Percentiles rank a stretch among this genome's conserved stretches.
Conservation (phyloP, 1,284 basidiomycete genomes). For the Fomitopsis betulina region DNA sequence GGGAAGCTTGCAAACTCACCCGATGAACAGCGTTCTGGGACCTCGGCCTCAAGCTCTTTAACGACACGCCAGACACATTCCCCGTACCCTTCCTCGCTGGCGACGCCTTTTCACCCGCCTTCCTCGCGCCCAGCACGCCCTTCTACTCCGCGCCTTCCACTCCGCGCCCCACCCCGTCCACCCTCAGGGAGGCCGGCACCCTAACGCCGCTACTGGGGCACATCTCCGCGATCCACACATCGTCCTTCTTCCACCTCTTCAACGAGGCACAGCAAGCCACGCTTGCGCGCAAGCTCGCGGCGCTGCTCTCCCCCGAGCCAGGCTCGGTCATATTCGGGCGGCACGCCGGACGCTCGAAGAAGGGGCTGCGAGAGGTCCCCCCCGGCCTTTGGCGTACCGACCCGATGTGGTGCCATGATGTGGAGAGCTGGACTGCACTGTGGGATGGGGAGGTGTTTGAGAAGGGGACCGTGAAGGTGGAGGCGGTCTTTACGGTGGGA, state of each 20-base stretch:
- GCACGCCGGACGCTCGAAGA: slow-evolving; percentile 20
- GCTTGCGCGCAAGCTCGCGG: slow-evolving; percentile 33
- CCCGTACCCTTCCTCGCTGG: slow-evolving; percentile 39
- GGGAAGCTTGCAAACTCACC: background rate
- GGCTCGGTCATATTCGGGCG: slow-evolving; percentile 31
- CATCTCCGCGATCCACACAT: slow-evolving; percentile 39
- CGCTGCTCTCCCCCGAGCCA: slow-evolving; percentile 32
- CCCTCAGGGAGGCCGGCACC: slow-evolving; percentile 20
- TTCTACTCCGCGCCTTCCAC: slow-evolving; percentile 18
- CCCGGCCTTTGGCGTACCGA: slow-evolving; percentile 4
- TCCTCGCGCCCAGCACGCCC: slow-evolving; percentile 23
- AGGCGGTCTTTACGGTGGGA: slow-evolving; percentile 17
- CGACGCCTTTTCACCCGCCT: slow-evolving; percentile 33
- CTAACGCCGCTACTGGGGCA: slow-evolving; percentile 32
- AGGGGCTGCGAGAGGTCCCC: slow-evolving; percentile 11
- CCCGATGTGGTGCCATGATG: slow-evolving; percentile 28
- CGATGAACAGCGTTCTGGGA: slow-evolving; percentile 22
- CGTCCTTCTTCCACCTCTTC: slow-evolving; percentile 46
- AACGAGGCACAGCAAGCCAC: slow-evolving; percentile 33
- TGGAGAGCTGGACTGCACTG: slow-evolving; percentile 36
- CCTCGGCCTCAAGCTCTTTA: slow-evolving; percentile 27
- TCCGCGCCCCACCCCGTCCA: slow-evolving; percentile 28
- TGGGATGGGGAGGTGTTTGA: slow-evolving; percentile 40
- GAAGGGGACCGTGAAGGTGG: slow-evolving; percentile 31
- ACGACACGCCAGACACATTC: slow-evolving; percentile 30